Conservation (phyloP, 148 eudicot genomes). For the Simmondsia chinensis region DNA sequence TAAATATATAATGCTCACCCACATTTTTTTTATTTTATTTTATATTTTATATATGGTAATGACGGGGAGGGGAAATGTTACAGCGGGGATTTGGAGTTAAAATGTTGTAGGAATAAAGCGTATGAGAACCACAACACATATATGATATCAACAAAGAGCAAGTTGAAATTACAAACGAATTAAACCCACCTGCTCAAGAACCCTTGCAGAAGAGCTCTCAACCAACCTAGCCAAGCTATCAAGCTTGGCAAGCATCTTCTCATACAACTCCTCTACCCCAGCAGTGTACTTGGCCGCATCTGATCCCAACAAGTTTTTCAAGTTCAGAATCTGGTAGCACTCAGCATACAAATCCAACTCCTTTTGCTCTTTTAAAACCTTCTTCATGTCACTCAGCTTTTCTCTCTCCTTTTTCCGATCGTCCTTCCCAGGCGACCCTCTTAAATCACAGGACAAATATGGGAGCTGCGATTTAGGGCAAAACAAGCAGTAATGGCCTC, state of each 20-base stretch:
- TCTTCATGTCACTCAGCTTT: constrained; percentile 23
- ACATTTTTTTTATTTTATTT: too few relatives aligned
- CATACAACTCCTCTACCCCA: constrained; percentile 73
- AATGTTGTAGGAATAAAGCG: too few relatives aligned
- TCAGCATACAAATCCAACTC: constrained; percentile 35
- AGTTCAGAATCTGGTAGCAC: constrained; percentile 41
- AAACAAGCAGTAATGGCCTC: constrained; percentile 54
- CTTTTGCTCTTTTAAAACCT: constrained; percentile 26
- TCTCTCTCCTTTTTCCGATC: constrained; percentile 14
- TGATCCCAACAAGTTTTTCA: constrained; percentile 53
- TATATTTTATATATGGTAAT: too few relatives aligned
- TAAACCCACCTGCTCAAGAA: constrained; percentile 58
- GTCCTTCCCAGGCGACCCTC: constrained; percentile 38
- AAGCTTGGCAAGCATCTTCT: constrained; percentile 71
- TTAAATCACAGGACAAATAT: constrained; percentile 21
- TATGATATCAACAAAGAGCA: background rate
- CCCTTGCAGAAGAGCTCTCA: constrained; percentile 52
- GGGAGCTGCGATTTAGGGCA: constrained; percentile 52
- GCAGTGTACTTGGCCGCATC: constrained; percentile 32
- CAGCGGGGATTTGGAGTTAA: too few relatives aligned
- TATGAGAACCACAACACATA: too few relatives aligned
- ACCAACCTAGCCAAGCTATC: constrained; percentile 44
- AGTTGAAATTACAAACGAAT: background rate
- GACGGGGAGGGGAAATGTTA: too few relatives aligned
- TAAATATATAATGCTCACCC: too few relatives aligned